phyloP scores from a whole-genome alignment of 345 rosid species.

The Eucalyptus brandiana region DNA sequence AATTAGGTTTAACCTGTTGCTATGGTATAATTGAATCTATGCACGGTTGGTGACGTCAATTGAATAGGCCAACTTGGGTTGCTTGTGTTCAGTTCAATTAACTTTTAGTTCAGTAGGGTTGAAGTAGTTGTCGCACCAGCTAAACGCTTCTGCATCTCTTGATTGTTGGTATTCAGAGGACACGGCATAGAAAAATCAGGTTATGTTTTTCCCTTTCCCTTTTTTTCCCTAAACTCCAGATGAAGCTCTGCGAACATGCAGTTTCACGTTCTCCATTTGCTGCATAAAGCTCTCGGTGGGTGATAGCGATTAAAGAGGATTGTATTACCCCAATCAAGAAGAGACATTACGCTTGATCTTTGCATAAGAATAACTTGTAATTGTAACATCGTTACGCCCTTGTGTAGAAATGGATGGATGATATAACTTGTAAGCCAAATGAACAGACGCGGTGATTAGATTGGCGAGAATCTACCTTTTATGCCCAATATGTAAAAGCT shows the following conservation, averaged over 20 bases:
- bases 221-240: neutral
- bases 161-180: neutral
- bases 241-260: neutral
- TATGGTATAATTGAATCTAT: neutral
- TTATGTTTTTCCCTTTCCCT: neutral
- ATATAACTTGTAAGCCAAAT: neutral
- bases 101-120: neutral
- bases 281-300: neutral
- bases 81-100: neutral
- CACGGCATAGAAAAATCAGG: neutral
- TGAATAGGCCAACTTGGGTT: neutral
- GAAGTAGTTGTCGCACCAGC: neutral
- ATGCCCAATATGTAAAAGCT: too few relatives aligned
- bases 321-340: neutral
- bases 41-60: neutral
- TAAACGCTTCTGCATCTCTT: neutral
- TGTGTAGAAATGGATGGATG: neutral
- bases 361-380: neutral
- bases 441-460: rapidly evolving
- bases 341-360: neutral
- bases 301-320: neutral
- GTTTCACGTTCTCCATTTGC: neutral
- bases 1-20: neutral
- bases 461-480: neutral
- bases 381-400: rapidly evolving